Evolutionary conservation across 805 yeast genomes (phyloP).

Genomic region (Metschnikowia cubensis): DNA sequence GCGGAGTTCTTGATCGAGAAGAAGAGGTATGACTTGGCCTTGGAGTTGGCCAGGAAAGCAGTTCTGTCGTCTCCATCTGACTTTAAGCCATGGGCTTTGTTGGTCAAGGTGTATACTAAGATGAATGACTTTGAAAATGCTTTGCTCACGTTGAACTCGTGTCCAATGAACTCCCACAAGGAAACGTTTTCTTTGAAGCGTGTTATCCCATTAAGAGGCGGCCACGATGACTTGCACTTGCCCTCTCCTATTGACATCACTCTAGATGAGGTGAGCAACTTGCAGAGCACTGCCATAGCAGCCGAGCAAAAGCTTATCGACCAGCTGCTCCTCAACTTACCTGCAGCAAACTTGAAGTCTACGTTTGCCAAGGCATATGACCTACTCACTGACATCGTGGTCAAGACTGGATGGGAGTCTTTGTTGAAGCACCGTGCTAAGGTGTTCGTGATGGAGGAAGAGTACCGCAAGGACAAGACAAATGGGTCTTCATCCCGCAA

Average conservation of each 20-base stretch:
- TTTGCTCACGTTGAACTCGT: slow-evolving; percentile 66
- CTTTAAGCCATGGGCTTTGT: slow-evolving; percentile 67
- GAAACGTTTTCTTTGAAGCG: slow-evolving; percentile 63
- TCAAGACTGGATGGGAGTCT: slow-evolving; percentile 45
- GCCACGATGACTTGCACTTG: slow-evolving; percentile 56
- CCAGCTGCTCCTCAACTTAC: slow-evolving; percentile 56
- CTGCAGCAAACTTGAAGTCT: slow-evolving; percentile 62
- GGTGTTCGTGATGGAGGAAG: slow-evolving; percentile 48
- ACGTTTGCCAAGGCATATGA: slow-evolving; percentile 45
- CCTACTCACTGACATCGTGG: slow-evolving; percentile 41
- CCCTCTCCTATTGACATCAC: slow-evolving; percentile 76
- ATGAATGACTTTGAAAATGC: slow-evolving; percentile 69
- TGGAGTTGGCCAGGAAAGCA: slow-evolving; percentile 56
- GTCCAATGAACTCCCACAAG: slow-evolving; percentile 76
- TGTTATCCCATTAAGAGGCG: slow-evolving; percentile 47
- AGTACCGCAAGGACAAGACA: slow-evolving; percentile 38
- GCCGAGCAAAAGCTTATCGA: slow-evolving; percentile 64
- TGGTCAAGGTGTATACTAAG: slow-evolving; percentile 61
- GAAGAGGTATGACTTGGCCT: slow-evolving; percentile 51
- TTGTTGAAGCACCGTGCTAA: slow-evolving; percentile 43
- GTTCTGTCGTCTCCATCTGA: slow-evolving; percentile 73
- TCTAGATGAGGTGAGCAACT: slow-evolving; percentile 60
- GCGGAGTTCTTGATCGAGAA: slow-evolving; percentile 55
- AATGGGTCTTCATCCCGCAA: slow-evolving; percentile 14
- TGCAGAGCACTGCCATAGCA: slow-evolving; percentile 62